phyloP scores from a whole-genome alignment of 1,284 basidiomycete genomes.

The Microbotryum intermedium region DNA sequence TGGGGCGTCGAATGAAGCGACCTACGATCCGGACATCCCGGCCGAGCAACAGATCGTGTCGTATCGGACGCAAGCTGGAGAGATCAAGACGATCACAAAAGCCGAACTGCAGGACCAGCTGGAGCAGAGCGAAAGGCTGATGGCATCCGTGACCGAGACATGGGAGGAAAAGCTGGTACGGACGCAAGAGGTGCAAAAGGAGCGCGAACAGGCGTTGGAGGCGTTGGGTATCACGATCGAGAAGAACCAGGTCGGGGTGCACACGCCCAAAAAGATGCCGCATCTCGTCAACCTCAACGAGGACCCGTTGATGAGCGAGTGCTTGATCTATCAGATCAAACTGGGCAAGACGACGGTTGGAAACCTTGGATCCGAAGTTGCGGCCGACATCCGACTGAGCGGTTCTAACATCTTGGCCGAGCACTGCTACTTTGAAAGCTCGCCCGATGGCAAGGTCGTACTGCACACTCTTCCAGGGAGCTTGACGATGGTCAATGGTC shows the following conservation, averaged over 20 bases:
- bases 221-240: conserved; percentile 96
- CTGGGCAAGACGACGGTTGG: conserved; percentile 77
- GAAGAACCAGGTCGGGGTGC: conserved; percentile 85
- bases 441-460: conserved; percentile 48
- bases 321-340: conserved; percentile 60
- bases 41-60: conserved; percentile 92
- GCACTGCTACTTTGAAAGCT: conserved; percentile 83
- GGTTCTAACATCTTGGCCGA: conserved; percentile 84
- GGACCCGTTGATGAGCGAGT: conserved; percentile 38
- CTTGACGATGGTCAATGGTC: conserved; percentile 88
- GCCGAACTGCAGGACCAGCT: conserved; percentile 95
- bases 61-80: conserved; percentile 86
- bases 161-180: conserved; percentile 94
- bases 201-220: conserved; percentile 92
- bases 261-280: conserved; percentile 99
- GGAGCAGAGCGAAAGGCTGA: conserved; percentile 91
- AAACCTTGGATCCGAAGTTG: conserved; percentile 64
- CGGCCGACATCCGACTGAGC: conserved; percentile 82
- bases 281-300: conserved; percentile 76
- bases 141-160: conserved; percentile 91
- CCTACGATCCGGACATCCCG: conserved; percentile 79
- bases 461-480: conserved; percentile 68
- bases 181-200: conserved; percentile 90
- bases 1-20: conserved; percentile 50
- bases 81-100: conserved; percentile 90